These are phyloP conservation scores for Suillus subluteus DNA, from an alignment of 768 basidiomycete genomes.

Conservation along the genomic window DNA sequence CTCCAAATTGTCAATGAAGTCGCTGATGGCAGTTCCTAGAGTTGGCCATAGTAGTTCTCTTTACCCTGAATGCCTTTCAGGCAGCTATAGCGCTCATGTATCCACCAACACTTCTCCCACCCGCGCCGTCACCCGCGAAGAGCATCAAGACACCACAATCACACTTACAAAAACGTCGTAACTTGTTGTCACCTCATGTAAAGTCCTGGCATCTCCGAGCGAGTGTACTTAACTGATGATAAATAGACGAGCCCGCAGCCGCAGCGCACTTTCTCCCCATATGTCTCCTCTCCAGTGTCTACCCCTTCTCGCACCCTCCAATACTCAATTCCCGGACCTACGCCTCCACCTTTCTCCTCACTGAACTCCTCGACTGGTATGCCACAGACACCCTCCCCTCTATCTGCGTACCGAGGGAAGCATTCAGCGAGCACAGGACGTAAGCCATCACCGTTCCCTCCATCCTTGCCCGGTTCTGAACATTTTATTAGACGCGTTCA, in stretches of 20 bases:
- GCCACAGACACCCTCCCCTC: constrained; percentile 40
- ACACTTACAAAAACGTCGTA: constrained; percentile 30
- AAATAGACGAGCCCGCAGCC: constrained; percentile 29
- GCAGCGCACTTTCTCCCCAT: constrained; percentile 33
- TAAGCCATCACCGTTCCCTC: constrained; percentile 23
- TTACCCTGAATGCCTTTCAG: constrained; percentile 40
- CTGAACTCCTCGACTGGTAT: constrained; percentile 34
- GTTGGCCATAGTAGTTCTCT: constrained; percentile 30
- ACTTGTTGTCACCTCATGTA: constrained; percentile 24
- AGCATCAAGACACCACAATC: constrained; percentile 22
- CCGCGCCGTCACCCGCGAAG: constrained; percentile 28
- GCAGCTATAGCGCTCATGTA: constrained; percentile 39
- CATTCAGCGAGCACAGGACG: constrained; percentile 40
- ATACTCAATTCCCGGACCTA: constrained; percentile 40
- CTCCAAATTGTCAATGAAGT: neutral
- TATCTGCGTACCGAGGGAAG: constrained; percentile 43
- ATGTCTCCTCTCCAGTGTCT: constrained; percentile 33
- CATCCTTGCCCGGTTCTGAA: neutral
- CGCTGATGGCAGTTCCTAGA: constrained; percentile 25
- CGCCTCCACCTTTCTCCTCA: constrained; percentile 42
- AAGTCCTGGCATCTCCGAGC: neutral
- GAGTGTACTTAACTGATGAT: neutral
- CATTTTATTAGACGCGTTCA: constrained; percentile 28
- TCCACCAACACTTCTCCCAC: constrained; percentile 36
- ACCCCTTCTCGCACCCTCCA: constrained; percentile 37